phyloP scores from a whole-genome alignment of 208 protist genomes.

The Polymyxa betae region DNA sequence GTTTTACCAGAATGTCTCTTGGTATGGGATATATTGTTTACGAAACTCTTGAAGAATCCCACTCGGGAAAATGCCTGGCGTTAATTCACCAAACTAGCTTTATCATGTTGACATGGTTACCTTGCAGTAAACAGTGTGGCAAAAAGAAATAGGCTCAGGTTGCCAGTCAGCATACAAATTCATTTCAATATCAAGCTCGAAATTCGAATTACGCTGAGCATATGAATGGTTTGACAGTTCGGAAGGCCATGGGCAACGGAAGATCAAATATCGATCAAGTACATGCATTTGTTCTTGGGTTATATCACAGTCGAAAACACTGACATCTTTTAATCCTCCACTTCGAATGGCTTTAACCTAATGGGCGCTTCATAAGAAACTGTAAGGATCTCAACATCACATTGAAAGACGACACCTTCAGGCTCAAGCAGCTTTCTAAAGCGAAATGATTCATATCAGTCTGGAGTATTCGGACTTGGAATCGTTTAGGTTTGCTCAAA shows the following conservation, averaged over 20 bases:
- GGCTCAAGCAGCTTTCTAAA: neutral
- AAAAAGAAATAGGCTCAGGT: neutral
- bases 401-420: neutral
- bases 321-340: neutral
- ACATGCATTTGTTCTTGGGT: conserved; percentile 18
- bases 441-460: neutral
- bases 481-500: conserved; percentile 12
- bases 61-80: neutral
- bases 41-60: neutral
- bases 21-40: conserved; percentile 8
- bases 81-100: neutral
- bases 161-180: conserved; percentile 1
- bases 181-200: conserved; percentile 31
- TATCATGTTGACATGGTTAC: neutral
- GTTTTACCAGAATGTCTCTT: neutral
- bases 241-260: conserved; percentile 26
- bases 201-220: neutral
- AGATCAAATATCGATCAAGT: neutral
- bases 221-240: conserved; percentile 4
- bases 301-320: conserved; percentile 8
- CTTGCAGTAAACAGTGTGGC: neutral
- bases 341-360: conserved; percentile 23
- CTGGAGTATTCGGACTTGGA: neutral
- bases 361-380: neutral
- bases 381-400: neutral